These are phyloP conservation scores for Rhodotorula sp. DNA, from an alignment of 1,284 basidiomycete species.

Conservation along the genomic window DNA sequence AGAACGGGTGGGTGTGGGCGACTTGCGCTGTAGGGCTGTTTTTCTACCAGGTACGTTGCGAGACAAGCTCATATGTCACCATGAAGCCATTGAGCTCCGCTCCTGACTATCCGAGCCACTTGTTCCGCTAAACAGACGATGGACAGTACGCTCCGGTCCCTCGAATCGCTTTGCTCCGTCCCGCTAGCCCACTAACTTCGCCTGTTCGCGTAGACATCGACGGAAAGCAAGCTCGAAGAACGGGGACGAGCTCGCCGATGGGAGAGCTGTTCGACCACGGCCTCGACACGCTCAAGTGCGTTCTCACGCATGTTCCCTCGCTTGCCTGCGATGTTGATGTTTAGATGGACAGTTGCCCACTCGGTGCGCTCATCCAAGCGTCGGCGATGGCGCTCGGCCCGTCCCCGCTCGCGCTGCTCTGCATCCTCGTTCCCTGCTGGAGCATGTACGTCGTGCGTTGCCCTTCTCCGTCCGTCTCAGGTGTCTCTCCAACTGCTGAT, in stretches of 20 bases:
- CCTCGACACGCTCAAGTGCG: slow-evolving; percentile 8
- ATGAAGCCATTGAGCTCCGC: too few relatives aligned
- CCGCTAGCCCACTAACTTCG: not conserved
- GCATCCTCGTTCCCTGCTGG: slow-evolving; percentile 70
- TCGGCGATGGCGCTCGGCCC: slow-evolving; percentile 86
- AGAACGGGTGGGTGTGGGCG: slow-evolving; percentile 69
- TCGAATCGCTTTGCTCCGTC: not conserved
- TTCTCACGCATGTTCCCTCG: too few relatives aligned
- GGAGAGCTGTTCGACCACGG: slow-evolving; percentile 76
- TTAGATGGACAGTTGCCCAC: slow-evolving; percentile 51
- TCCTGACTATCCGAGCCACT: too few relatives aligned
- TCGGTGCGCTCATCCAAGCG: slow-evolving; percentile 74
- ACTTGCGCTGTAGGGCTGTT: slow-evolving; percentile 82
- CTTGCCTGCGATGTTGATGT: not conserved
- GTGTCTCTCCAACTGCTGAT: too few relatives aligned
- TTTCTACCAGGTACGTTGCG: slow-evolving; percentile 59
- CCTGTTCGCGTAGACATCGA: slow-evolving; percentile 54
- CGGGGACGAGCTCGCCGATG: slow-evolving; percentile 90
- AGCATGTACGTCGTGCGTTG: slow-evolving; percentile 52
- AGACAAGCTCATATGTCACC: too few relatives aligned
- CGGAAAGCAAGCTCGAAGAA: slow-evolving; percentile 78
- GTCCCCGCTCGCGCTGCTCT: slow-evolving; percentile 24
- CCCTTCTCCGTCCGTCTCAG: not conserved
- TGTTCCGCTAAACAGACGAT: too few relatives aligned
- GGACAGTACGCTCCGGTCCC: slow-evolving; percentile 54